Evolutionary conservation across 352 stramenopile genomes (phyloP), one percentile per base, ranked within the genome.

Genomic region (Globisporangium yorkense): DNA sequence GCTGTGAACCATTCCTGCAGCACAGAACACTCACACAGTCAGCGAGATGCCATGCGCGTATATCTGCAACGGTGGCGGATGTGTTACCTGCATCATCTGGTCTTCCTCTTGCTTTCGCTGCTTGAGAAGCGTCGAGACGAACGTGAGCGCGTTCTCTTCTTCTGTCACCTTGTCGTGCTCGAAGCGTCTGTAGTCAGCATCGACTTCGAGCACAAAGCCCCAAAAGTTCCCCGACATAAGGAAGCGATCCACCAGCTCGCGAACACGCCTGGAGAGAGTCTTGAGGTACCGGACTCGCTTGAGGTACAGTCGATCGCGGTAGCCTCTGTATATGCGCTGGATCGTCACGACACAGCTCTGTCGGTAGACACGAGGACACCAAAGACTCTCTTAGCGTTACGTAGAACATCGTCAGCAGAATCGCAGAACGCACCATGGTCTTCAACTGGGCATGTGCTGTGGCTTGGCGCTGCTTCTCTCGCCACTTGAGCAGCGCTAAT

Each of bases 171-270:
- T 70, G 29, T 75, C 66, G n/a, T 78, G 40, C 33, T 67, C 63
- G 35, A 84, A 79, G 12, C 74, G 71, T 35, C 72, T 67, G 56
- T 88, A 87, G 40, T 83, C 74, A 18, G 71, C 72, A 53, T 89
- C 80, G 27, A 88, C 59, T 29, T 85, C 65, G 31, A 89, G 54
- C 16, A 89, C 40, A 51, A 89, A 76, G 1, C 68, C 61, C 77
- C 77, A 89, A 3, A 89, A 69, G 62, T 89, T 67, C 2, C 80
- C 80, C 4, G 71, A 71, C 10, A 63, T 44, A 3, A 89, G 64
- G 40, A 81, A 89, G 15, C 51, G 39, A 21, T 84, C 70, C 10
- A 87, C 72, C 1, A 86, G 64, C 1, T 37, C 39, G 35, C 66
- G 65, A 37, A 89, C 75, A 15, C 71, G 73, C 51, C 64, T 49